These are phyloP conservation scores for Diaporthe citriasiana DNA, from an alignment of 2,329 filamentous ascomycete species.

Conservation along the genomic window DNA sequence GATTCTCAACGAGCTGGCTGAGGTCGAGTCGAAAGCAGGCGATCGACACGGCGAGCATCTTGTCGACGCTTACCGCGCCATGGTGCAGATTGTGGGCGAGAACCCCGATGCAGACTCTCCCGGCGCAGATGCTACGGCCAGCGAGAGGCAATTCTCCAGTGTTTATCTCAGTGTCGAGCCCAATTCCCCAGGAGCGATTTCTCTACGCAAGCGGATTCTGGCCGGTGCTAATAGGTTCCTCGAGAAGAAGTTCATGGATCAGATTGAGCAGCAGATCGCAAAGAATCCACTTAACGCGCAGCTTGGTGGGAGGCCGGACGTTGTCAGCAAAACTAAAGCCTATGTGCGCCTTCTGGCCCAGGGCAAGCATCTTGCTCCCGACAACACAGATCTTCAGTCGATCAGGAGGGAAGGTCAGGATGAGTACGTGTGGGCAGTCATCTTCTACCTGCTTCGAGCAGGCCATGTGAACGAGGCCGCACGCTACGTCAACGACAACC, in stretches of 20 bases:
- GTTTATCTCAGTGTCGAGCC: conserved; percentile 83
- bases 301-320: conserved; percentile 88
- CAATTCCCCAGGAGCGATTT: conserved; percentile 73
- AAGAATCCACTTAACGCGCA: conserved; percentile 91
- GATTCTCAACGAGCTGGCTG: conserved; percentile 80
- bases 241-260: conserved; percentile 83
- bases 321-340: conserved; percentile 90
- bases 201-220: conserved; percentile 84
- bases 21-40: conserved; percentile 78
- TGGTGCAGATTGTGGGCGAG: conserved; percentile 85
- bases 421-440: conserved; percentile 92
- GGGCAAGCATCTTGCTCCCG: conserved; percentile 86
- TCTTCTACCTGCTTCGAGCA: conserved; percentile 91
- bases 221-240: conserved; percentile 84
- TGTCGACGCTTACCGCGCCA: conserved; percentile 84
- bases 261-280: conserved; percentile 82
- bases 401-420: conserved; percentile 61
- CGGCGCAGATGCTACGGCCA: conserved; percentile 74
- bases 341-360: conserved; percentile 87
- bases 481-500: conserved; percentile 85
- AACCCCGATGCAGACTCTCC: conserved; percentile 70
- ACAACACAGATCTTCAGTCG: conserved; percentile 81
- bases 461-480: conserved; percentile 88
- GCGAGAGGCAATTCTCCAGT: conserved; percentile 81
- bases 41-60: conserved; percentile 82